phyloP scores from a whole-genome alignment of 306 rosid genomes.

The Medicago arabica region DNA sequence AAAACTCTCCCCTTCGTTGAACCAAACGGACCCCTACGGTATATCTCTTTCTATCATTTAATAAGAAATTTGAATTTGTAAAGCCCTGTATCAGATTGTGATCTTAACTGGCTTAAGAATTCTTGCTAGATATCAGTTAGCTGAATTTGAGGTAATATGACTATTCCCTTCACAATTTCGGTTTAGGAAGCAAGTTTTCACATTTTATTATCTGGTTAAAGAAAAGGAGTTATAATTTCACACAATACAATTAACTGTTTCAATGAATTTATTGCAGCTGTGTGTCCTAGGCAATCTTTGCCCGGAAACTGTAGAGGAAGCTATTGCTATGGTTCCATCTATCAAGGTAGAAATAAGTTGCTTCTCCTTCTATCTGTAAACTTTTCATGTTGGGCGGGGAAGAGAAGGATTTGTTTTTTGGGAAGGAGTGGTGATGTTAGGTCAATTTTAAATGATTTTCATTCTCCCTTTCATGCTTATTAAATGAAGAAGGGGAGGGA shows the following conservation, averaged over 20 bases:
- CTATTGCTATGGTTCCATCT: constrained; percentile 96
- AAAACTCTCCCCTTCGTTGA: no score
- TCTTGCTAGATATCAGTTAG: constrained; percentile 81
- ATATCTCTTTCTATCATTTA: neutral
- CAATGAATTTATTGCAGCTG: constrained; percentile 59
- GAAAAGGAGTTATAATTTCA: constrained; percentile 19
- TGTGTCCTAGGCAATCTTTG: constrained; percentile 99
- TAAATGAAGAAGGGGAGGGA: constrained; percentile 12
- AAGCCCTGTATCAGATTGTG: constrained; percentile 38
- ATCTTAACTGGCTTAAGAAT: constrained; percentile 78
- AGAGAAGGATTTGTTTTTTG: neutral
- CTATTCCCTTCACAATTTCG: neutral
- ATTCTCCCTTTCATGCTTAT: constrained; percentile 30
- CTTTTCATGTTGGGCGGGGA: neutral
- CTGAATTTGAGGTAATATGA: constrained; percentile 86
- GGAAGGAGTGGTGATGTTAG: neutral
- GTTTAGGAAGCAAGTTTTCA: constrained; percentile 12
- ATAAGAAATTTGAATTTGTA: constrained; percentile 30
- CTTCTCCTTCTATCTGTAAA: constrained; percentile 16
- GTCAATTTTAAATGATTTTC: constrained; percentile 8
- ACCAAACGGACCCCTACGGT: neutral
- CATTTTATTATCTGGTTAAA: neutral
- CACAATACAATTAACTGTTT: neutral
- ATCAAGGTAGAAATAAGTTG: constrained; percentile 66
- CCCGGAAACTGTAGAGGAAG: constrained; percentile 99